These are phyloP conservation scores for Candida dendrica DNA, from an alignment of 805 yeast species.

Conservation along the genomic window DNA sequence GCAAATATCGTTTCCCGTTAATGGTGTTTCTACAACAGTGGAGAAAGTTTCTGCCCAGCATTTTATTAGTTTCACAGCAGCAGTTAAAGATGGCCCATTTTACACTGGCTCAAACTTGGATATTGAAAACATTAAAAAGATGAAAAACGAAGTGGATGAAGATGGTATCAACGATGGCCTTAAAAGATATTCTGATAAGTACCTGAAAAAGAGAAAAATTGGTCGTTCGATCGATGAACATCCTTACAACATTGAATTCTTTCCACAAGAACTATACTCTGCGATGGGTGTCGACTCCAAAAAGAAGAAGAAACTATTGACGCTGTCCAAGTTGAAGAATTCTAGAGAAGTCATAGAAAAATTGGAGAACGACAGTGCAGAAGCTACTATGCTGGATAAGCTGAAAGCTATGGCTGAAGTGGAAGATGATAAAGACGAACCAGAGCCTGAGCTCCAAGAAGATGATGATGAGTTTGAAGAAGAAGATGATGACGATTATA, in stretches of 20 bases:
- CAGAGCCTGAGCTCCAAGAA: slow-evolving; percentile 31
- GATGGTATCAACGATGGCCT: slow-evolving; percentile 58
- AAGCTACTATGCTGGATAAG: slow-evolving; percentile 36
- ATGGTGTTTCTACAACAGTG: slow-evolving; percentile 43
- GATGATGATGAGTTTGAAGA: slow-evolving; percentile 53
- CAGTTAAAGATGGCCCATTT: slow-evolving; percentile 61
- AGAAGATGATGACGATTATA: slow-evolving; percentile 58
- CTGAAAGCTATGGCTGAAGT: slow-evolving; percentile 43
- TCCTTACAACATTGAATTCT: slow-evolving; percentile 62
- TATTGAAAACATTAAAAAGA: slow-evolving; percentile 18
- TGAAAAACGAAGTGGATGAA: slow-evolving; percentile 24
- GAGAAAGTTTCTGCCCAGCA: slow-evolving; percentile 51
- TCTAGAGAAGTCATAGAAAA: slow-evolving; percentile 16
- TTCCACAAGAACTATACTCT: slow-evolving; percentile 70
- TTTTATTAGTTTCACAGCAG: slow-evolving; percentile 43
- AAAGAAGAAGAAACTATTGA: slow-evolving; percentile 41
- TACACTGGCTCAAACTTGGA: slow-evolving; percentile 47
- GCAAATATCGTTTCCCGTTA: slow-evolving; percentile 51
- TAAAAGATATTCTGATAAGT: slow-evolving; percentile 75
- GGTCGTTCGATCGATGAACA: slow-evolving; percentile 72
- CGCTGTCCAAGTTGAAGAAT: slow-evolving; percentile 29
- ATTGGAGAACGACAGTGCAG: slow-evolving; percentile 21
- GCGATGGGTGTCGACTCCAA: slow-evolving; percentile 60
- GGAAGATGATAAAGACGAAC: slow-evolving; percentile 34
- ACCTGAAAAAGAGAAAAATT: slow-evolving; percentile 59